Evolutionary conservation across 169 alveolate species (phyloP), one percentile per base, ranked within the genome.

Genomic region (Theileria annulata): DNA sequence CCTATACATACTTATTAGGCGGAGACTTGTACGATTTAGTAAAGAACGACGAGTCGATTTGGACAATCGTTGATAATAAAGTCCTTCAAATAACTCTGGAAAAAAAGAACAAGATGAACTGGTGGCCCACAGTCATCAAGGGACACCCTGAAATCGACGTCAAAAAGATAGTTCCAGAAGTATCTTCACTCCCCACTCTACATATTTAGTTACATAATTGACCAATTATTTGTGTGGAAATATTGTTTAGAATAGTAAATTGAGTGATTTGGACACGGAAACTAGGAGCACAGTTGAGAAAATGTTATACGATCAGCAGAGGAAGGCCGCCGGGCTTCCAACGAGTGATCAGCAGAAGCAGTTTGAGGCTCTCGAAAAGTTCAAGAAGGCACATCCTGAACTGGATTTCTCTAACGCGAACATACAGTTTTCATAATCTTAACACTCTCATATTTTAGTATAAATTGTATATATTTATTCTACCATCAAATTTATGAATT

Each of bases 361-460:
- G 83, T 93, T 91, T 77, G 97, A 96, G 59, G 92, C 95, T 71
- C 93, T 98, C 51, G 98, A 95, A 64, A 96, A 91, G 80, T 97
- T 97, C 81, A 96, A 96, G 92, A 93, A 92, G 83, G 96, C 97
- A 49, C 99, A 98, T 80, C 99, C 99, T 0, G 99, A 98, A 81
- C 88, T 97, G 95, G 99, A 97, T 85, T 96, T 96, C 90, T 96
- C 99, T 15, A 96, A 96, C 58, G 98, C 99, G 6, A 96, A 96
- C 71, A 92, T 95, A 27, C 33, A 62, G 19, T 62, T 62, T 42
- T 42, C 51, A 42, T 42, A 42, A 42, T 42, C 3, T 42, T 42
- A 42, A n/a, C 13, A 42, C 51, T 42, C 51, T 42, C 13, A 3
- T 8, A 42, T 8, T 42, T 17, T 42, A 3, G 6, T 42, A 0